phyloP scores from a whole-genome alignment of 2,329 filamentous ascomycete species.

The Penicillium sp. region DNA sequence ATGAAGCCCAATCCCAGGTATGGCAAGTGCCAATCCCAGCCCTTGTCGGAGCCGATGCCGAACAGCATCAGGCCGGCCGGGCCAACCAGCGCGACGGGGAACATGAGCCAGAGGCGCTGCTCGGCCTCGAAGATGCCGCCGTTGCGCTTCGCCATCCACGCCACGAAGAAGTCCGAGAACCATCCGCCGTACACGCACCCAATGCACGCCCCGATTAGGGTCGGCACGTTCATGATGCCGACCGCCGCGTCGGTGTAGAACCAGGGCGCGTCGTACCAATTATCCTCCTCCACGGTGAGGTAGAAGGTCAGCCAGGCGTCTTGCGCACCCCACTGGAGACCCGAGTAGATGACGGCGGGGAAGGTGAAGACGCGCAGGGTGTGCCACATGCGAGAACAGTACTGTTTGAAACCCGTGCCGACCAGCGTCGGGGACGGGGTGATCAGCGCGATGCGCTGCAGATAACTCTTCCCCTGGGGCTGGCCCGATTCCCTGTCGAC shows the following conservation, averaged over 20 bases:
- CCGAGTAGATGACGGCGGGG: slow-evolving; percentile 57
- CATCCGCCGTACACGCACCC: slow-evolving; percentile 59
- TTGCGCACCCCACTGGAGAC: slow-evolving; percentile 59
- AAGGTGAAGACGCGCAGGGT: slow-evolving; percentile 58
- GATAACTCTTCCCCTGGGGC: slow-evolving; percentile 49
- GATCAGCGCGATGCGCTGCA: slow-evolving; percentile 55
- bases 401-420: slow-evolving; percentile 55
- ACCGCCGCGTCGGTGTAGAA: slow-evolving; percentile 55
- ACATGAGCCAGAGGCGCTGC: slow-evolving; percentile 53
- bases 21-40: slow-evolving; percentile 53
- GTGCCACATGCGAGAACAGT: slow-evolving; percentile 53
- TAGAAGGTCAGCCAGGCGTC: slow-evolving; percentile 62
- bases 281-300: slow-evolving; percentile 57
- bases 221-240: slow-evolving; percentile 59
- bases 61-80: slow-evolving; percentile 54
- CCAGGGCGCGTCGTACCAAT: slow-evolving; percentile 55
- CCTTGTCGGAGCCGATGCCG: slow-evolving; percentile 48
- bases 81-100: slow-evolving; percentile 50
- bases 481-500: slow-evolving; percentile 18
- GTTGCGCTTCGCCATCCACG: slow-evolving; percentile 55
- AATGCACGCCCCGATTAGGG: slow-evolving; percentile 46
- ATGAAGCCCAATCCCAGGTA: slow-evolving; percentile 58
- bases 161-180: slow-evolving; percentile 55
- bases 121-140: slow-evolving; percentile 56
- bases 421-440: slow-evolving; percentile 55